Conservation (phyloP, 371 early-diverging fungal species). For the Mucor plumbeus region DNA sequence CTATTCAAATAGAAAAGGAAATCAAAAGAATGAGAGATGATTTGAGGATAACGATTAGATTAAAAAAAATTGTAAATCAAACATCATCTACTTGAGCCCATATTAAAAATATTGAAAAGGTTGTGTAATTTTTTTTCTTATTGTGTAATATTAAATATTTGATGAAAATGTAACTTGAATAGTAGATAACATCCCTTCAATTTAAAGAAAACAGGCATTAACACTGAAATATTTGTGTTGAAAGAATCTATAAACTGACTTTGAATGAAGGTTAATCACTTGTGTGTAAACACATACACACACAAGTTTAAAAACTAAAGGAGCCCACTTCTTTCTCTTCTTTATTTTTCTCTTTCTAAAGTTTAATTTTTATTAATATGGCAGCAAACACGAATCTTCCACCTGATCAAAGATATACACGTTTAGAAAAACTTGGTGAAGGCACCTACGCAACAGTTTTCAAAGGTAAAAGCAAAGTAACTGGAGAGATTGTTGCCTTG, state of each 20-base stretch:
- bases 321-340: background rate
- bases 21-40: background rate
- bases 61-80: background rate
- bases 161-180: too few relatives aligned
- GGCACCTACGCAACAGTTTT: constrained; percentile 99
- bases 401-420: constrained; percentile 68
- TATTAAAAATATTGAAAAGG: background rate
- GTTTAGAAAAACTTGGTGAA: constrained; percentile 95
- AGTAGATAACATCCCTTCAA: too few relatives aligned
- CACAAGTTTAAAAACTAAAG: background rate
- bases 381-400: constrained; percentile 27
- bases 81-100: background rate
- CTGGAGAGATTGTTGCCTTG: constrained; percentile 95
- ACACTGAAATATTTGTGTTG: too few relatives aligned
- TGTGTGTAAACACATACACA: background rate
- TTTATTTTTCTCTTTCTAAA: constrained; percentile 4
- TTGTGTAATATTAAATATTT: background rate
- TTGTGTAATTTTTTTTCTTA: background rate
- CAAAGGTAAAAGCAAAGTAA: constrained; percentile 91
- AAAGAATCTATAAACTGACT: background rate
- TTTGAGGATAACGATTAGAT: constrained; percentile 2
- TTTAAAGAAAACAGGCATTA: too few relatives aligned
- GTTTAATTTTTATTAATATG: constrained; percentile 15
- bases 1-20: background rate
- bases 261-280: background rate